Conservation (phyloP, 495 filamentous ascomycete species). For the Xylaria intraflava region DNA sequence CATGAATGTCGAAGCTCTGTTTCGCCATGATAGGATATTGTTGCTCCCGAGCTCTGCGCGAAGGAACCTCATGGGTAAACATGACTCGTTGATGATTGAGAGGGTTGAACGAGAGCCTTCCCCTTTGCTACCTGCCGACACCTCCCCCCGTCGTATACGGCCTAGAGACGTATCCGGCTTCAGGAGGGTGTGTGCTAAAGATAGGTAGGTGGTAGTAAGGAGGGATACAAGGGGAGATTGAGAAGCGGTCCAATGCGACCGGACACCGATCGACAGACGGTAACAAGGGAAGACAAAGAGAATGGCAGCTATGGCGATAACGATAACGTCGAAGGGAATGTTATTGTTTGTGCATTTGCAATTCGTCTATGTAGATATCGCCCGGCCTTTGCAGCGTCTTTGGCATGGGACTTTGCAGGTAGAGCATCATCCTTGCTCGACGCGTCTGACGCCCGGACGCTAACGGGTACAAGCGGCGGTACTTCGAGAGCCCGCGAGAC, state of each 20-base stretch:
- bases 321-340: no score
- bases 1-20: conserved; percentile 36
- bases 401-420: neutral
- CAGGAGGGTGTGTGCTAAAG: neutral
- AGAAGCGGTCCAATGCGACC: neutral
- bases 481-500: no score
- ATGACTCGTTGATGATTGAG: neutral
- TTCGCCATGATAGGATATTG: conserved; percentile 14
- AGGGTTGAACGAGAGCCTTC: neutral
- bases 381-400: no score
- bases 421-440: neutral
- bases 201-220: neutral
- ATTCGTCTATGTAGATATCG: no score
- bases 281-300: no score
- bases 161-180: neutral
- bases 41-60: neutral
- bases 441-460: neutral
- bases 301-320: no score
- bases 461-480: no score
- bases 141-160: neutral
- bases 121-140: neutral
- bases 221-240: neutral
- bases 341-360: no score
- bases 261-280: no score
- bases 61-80: neutral